Base-by-base conservation (phyloP, 306 rosid species). In the Castanopsis chinensis region DNA sequence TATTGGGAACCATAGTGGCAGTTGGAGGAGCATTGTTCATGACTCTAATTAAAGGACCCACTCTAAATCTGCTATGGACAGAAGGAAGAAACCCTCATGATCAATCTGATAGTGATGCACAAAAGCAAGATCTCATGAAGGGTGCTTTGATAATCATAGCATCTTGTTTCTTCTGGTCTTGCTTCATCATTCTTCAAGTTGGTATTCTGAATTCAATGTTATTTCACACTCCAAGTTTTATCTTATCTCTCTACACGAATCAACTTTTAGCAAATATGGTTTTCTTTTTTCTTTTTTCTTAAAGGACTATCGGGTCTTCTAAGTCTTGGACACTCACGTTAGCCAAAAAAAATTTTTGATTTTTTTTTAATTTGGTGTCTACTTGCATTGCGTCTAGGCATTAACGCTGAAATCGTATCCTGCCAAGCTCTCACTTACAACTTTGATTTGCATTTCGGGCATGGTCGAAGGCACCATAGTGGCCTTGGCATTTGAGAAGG, bases 21-120 rank as follows among this genome's bases (percentile, higher is more conserved):
- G 83, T 86, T 3, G 89, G 88, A 30, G 89, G 91, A 81, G 89
- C 89, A 27, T 85, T 83, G 88, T 49, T 83, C 21, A 83, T 83
- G 86, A 83, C 88, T 69, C 27, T 88, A 49, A 20, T 78, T 1
- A 72, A 86, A 68, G 91, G 91, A 27, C 76, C 83, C 11, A 53
- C 52, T 17, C 20, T 88, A 55, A 71, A 75, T 28, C 63, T 83
- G 61, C 88, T 87, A 20, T 81, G 89, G 89, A 64, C 86, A 21
- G 71, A 71, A 19, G 75, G 49, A 18, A 43, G 41, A 28, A 25
- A 18, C 41, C 85, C 74, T 11, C 75, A 81, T 23, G 35, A 18
- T 65, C 45, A 79, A 32, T 52, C 88, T 28, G 11, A 79, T 51
- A 21, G 67, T 45, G 23, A 77, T 72, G 71, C 56, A 27, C 51